phyloP scores from a whole-genome alignment of 2,329 filamentous ascomycete species.

The Arthroderma uncinatum region DNA sequence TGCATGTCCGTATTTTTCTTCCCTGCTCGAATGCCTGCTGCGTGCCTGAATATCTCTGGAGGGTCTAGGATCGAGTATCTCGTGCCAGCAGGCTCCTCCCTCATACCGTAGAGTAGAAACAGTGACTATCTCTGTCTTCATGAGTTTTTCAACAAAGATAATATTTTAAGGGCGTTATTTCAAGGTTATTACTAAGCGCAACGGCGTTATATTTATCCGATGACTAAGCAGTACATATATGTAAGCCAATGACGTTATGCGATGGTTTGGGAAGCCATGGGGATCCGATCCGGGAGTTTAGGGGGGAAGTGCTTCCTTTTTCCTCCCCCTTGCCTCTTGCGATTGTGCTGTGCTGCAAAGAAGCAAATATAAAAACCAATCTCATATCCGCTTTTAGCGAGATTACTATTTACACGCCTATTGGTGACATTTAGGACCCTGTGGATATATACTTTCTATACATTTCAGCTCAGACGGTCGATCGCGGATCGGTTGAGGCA shows the following conservation, averaged over 20 bases:
- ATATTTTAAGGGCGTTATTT: background rate
- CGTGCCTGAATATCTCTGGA: background rate
- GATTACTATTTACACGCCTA: background rate
- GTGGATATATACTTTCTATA: background rate
- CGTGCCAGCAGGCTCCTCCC: background rate
- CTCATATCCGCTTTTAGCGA: constrained; percentile 2
- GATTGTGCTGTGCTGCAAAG: background rate
- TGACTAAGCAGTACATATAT: background rate
- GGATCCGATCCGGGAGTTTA: background rate
- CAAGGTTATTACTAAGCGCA: constrained; percentile 2
- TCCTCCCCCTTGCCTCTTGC: background rate
- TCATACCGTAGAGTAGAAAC: too few relatives aligned
- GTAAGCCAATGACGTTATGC: background rate
- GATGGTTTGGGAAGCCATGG: background rate
- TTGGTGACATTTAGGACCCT: background rate
- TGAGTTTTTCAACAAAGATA: too few relatives aligned
- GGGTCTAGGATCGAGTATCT: background rate
- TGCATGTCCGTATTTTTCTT: background rate
- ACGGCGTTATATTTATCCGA: background rate
- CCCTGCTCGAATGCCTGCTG: background rate
- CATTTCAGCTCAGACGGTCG: background rate
- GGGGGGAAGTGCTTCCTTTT: background rate
- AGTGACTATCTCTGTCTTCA: too few relatives aligned
- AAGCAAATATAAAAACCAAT: constrained; percentile 1
- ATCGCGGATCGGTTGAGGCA: background rate